Evolutionary conservation across 2,329 filamentous ascomycete genomes (phyloP), one percentile per base, ranked within the genome.

Genomic region (Pyricularia sp.): DNA sequence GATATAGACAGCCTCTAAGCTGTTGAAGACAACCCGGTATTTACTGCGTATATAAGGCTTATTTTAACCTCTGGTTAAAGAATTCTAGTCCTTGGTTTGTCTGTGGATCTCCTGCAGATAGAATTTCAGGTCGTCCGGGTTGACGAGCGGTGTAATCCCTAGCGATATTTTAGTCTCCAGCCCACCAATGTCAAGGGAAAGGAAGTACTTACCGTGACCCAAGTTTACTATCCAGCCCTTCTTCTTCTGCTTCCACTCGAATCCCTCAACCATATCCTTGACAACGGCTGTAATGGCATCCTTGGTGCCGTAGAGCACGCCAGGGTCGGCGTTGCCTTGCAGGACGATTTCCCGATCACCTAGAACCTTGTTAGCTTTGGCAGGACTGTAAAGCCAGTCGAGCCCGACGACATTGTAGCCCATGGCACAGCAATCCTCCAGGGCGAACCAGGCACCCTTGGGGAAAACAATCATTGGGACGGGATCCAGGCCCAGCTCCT

Each of bases 391-490:
- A 62, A 96, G 81, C 94, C 94, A 99, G 77, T 99, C 94, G 69
- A 99, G 81, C 5, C 94, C 91, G 65, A 99, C 89, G 49, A 97
- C 91, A 72, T 97, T 85, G 79, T 97, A 99, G 55, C 92, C 93
- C 19, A 93, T 84, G 72, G 92, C 81, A 78, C 93, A 97, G 24
- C 94, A 84, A 35, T 90, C 87, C 70, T 97, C 90, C 62, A 99
- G 82, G 4, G 92, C 91, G 76, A 96, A 94, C 90, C 94, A 97
- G 12, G 94, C 93, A 12, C 94, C 94, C 80, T 99, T 99, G 44
- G 94, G 92, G 75, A 99, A 99, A 28, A 97, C 92, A 5, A 93
- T 96, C 93, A 97, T 97, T 3, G 94, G 94, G 3, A 99, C 93
- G 12, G 80, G 82, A 66, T 93, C 89, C 64, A 93, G 78, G 0